Evolutionary conservation across 164 flowering plant genomes (phyloP).

Genomic region (Liquidambar formosana): DNA sequence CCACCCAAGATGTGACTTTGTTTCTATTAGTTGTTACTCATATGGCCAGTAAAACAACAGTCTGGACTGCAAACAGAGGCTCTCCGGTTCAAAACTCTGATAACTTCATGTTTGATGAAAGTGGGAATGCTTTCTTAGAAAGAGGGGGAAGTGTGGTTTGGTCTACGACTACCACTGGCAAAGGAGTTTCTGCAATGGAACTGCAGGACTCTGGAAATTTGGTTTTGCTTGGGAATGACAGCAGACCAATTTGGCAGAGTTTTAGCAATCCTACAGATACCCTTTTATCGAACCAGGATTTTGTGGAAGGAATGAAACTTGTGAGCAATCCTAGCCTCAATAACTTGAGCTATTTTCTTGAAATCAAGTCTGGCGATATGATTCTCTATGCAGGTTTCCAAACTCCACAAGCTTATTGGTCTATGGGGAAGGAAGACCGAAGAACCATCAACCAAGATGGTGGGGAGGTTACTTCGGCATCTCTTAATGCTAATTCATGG

Average conservation of each 20-base stretch:
- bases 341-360: constrained; percentile 47
- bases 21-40: constrained; percentile 43
- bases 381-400: constrained; percentile 40
- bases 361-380: constrained; percentile 55
- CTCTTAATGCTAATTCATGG: constrained; percentile 52
- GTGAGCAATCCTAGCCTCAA: constrained; percentile 32
- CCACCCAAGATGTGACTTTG: constrained; percentile 33
- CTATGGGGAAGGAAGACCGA: constrained; percentile 43
- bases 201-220: constrained; percentile 57
- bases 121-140: constrained; percentile 41
- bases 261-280: constrained; percentile 58
- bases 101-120: constrained; percentile 34
- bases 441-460: constrained; percentile 43
- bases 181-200: constrained; percentile 40
- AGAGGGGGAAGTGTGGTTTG: constrained; percentile 37
- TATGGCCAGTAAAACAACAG: constrained; percentile 19
- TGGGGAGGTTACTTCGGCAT: constrained; percentile 34
- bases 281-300: constrained; percentile 44
- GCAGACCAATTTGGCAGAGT: constrained; percentile 49
- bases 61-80: constrained; percentile 65
- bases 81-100: constrained; percentile 49
- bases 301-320: constrained; percentile 51
- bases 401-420: constrained; percentile 66
- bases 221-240: constrained; percentile 39
- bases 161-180: constrained; percentile 39